These are phyloP conservation scores for Madurella fahalii DNA, from an alignment of 2,329 filamentous ascomycete species.

Conservation along the genomic window DNA sequence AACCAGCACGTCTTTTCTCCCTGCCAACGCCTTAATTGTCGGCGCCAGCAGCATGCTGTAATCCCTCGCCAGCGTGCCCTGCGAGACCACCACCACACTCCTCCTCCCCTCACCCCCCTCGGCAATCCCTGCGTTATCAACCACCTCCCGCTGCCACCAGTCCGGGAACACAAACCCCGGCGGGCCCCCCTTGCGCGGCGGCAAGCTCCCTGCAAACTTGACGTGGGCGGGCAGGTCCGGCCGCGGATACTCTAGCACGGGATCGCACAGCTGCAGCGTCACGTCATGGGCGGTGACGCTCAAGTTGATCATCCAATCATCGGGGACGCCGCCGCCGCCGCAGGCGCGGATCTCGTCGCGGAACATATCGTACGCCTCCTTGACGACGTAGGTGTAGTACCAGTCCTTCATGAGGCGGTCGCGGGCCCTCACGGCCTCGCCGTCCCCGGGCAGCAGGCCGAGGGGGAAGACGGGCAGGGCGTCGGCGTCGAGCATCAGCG, in stretches of 20 bases:
- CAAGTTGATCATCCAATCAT: constrained; percentile 14
- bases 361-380: constrained; percentile 26
- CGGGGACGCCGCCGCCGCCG: constrained; percentile 25
- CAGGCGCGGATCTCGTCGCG: constrained; percentile 18
- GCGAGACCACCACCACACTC: constrained; percentile 40
- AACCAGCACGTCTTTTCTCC: constrained; percentile 37
- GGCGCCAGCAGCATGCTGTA: constrained; percentile 41
- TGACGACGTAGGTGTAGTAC: no score
- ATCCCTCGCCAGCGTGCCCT: constrained; percentile 40
- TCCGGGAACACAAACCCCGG: constrained; percentile 33
- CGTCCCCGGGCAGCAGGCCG: no score
- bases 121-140: neutral
- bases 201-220: constrained; percentile 41
- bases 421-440: no score
- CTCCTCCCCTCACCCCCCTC: constrained; percentile 21
- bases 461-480: no score
- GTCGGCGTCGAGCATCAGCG: no score
- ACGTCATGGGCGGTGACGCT: constrained; percentile 29
- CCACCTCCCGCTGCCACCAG: constrained; percentile 40
- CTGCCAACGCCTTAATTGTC: constrained; percentile 39
- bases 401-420: no score
- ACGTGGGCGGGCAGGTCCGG: constrained; percentile 39
- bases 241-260: constrained; percentile 37
- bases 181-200: constrained; percentile 28
- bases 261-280: constrained; percentile 38